Percentiles rank a stretch among this genome's conserved stretches.
Evolutionary conservation across 2,329 filamentous ascomycete genomes (phyloP).

Genomic region (Pseudogymnoascus verrucosus): DNA sequence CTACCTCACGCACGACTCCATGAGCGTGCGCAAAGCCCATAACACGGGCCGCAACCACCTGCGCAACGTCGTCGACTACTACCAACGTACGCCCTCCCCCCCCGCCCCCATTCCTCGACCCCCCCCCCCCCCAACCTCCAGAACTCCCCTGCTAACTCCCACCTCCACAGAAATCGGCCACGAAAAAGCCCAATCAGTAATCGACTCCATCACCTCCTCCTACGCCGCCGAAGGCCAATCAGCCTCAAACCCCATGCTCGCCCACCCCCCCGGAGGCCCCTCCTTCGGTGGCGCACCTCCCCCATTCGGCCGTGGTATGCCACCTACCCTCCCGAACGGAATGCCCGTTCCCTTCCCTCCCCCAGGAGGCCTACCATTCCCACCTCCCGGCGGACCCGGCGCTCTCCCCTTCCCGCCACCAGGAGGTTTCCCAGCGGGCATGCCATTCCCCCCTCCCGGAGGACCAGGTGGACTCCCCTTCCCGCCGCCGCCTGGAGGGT

Average conservation of each 20-base stretch:
- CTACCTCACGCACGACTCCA: constrained; percentile 98
- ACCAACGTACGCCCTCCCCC: constrained; percentile 62
- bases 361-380: constrained; percentile 35
- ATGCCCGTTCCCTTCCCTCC: constrained; percentile 28
- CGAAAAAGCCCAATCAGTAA: constrained; percentile 96
- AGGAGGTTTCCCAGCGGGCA: constrained; percentile 13
- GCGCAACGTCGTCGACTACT: constrained; percentile 96
- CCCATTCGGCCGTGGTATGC: constrained; percentile 38
- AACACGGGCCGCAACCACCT: constrained; percentile 95
- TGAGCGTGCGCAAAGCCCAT: constrained; percentile 98
- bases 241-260: constrained; percentile 75
- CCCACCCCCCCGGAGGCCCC: constrained; percentile 49
- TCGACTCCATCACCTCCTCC: constrained; percentile 93
- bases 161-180: constrained; percentile 74
- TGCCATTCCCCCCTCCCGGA: constrained; percentile 15
- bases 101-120: background rate
- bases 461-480: constrained; percentile 11
- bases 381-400: constrained; percentile 32
- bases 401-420: constrained; percentile 10
- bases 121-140: background rate
- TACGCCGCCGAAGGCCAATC: constrained; percentile 92
- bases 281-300: constrained; percentile 35
- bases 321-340: constrained; percentile 25
- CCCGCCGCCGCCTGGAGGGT: background rate
- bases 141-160: background rate